Base-by-base conservation (phyloP, 2,329 filamentous ascomycete species). In the Tolypocladium tundrense region DNA sequence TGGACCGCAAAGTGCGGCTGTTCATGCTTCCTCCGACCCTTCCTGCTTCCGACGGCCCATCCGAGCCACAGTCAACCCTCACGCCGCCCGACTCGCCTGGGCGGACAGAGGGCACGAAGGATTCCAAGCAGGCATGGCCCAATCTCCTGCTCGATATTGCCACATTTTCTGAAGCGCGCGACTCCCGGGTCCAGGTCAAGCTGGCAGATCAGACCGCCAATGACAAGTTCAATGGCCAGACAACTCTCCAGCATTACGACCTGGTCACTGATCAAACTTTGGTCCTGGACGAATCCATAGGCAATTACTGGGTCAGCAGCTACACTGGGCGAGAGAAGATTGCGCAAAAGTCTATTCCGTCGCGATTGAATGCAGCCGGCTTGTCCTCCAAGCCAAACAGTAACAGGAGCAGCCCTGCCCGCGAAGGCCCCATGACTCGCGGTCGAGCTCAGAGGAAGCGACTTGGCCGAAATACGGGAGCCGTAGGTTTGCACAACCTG, bases 401-500 rank as follows among this genome's bases (percentile, higher is more conserved):
- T 58, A 83, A 87, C 45, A 83, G 86, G 37, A 91, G 82, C 61
- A 92, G 90, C 58, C 86, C 85, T 7, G 79, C 80, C 24, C 82
- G 79, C 3, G 76, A 79, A 5, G 81, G 80, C 1, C 74, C 79
- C 9, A 76, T 88, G 61, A 92, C 90, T 0, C 82, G 91, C 63
- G 90, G 90, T 48, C 83, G 90, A 58, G 75, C 82, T 9, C 84
- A 87, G 60, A 86, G 85, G 62, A 88, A 85, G 63, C 86, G 84
- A 64, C 83, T 85, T 43, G 88, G 88, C 11, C 85, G 86, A 61
- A 83, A 84, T 14, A 73, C 85, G 40, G 94, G 94, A 39, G 88
- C 87, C 45, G 88, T 92, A 48, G 94, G 94, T 40, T 77, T 99
- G 56, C 85, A 84, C 62, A 99, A 99, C 68, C 77, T 99, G 16